Percentiles rank a stretch among this genome's conserved stretches.
Conservation (phyloP, 2,329 filamentous ascomycete genomes). For the Salinomyces thailandicus region DNA sequence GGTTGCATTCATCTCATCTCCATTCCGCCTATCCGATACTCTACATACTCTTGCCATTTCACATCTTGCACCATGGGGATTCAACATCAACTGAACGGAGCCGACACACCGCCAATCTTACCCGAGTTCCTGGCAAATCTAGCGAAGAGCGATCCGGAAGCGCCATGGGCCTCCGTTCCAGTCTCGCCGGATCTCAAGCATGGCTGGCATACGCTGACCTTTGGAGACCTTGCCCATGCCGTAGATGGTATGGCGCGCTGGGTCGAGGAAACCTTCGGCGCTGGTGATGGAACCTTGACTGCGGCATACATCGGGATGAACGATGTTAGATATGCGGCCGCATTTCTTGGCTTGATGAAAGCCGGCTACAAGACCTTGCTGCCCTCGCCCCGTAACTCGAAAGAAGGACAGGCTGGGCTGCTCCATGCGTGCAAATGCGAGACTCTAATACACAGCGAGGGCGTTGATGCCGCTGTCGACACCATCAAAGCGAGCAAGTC, state of each 20-base stretch:
- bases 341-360: constrained; percentile 3
- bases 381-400: constrained; percentile 4
- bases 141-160: constrained; percentile 11
- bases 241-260: constrained; percentile 12
- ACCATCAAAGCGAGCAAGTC: background rate
- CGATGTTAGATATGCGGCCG: background rate
- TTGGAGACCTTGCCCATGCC: constrained; percentile 12
- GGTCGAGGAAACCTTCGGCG: constrained; percentile 11
- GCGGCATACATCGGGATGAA: constrained; percentile 6
- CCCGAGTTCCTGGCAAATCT: constrained; percentile 10
- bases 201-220: constrained; percentile 13
- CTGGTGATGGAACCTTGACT: constrained; percentile 6
- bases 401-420: constrained; percentile 3
- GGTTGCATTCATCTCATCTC: too few relatives aligned
- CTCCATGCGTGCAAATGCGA: constrained; percentile 1
- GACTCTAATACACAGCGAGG: constrained; percentile 3
- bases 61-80: too few relatives aligned
- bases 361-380: constrained; percentile 3
- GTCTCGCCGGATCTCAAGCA: constrained; percentile 10
- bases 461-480: constrained; percentile 2
- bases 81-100: background rate
- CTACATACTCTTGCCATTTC: too few relatives aligned
- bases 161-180: constrained; percentile 14
- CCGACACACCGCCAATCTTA: background rate
- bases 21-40: too few relatives aligned